Evolutionary conservation across 208 protist genomes (phyloP).

Genomic region (Trypanosoma lewisi): DNA sequence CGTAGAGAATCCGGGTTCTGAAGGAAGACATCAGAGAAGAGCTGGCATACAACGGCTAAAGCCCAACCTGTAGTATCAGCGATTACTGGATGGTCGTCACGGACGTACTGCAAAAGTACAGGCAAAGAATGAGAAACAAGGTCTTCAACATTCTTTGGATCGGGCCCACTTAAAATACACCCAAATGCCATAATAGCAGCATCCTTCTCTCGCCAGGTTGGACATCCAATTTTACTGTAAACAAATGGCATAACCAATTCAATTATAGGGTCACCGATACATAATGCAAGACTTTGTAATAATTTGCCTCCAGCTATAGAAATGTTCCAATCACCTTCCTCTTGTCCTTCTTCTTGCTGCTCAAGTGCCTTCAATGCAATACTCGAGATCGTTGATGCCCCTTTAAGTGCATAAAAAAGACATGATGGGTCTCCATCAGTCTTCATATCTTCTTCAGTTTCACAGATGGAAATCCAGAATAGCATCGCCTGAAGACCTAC

Average conservation of each 20-base stretch:
- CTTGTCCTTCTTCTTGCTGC: conserved; percentile 91
- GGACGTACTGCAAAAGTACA: conserved; percentile 86
- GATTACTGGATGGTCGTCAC: conserved; percentile 76
- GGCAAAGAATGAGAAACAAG: conserved; percentile 88
- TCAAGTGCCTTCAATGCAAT: conserved; percentile 87
- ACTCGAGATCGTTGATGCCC: conserved; percentile 79
- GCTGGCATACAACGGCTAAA: conserved; percentile 92
- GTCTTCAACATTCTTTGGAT: conserved; percentile 67
- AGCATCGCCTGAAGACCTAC: conserved; percentile 95
- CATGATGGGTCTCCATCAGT: conserved; percentile 51
- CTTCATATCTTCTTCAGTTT: conserved; percentile 90
- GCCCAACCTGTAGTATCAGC: conserved; percentile 95
- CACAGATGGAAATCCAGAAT: conserved; percentile 97
- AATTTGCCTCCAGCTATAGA: conserved; percentile 91
- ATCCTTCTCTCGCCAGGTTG: conserved; percentile 94
- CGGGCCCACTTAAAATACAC: conserved; percentile 94
- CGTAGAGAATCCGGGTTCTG: conserved; percentile 48
- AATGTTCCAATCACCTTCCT: conserved; percentile 94
- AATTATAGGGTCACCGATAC: conserved; percentile 71
- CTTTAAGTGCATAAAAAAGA: conserved; percentile 84
- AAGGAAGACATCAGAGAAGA: conserved; percentile 82
- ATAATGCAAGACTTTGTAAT: conserved; percentile 83
- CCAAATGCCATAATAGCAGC: conserved; percentile 95
- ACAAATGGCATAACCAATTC: conserved; percentile 93
- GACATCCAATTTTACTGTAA: conserved; percentile 85